Evolutionary conservation across 345 rosid species (phyloP).

Genomic region (Salix suchowensis): DNA sequence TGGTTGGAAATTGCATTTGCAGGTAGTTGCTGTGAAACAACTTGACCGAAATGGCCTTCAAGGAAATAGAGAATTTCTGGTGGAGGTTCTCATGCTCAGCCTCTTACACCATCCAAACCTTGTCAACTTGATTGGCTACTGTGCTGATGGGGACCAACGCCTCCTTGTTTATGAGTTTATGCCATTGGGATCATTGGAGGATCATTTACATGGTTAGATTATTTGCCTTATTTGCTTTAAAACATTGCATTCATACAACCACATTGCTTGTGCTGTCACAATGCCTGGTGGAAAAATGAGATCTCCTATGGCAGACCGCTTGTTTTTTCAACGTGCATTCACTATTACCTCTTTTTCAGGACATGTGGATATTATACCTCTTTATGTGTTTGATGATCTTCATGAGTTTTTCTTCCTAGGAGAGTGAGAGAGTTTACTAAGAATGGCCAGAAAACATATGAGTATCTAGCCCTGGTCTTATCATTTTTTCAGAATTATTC

Average conservation of each 20-base stretch:
- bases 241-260: background rate
- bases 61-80: constrained; percentile 97
- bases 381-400: background rate
- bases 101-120: constrained; percentile 92
- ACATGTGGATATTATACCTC: background rate
- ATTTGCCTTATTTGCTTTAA: background rate
- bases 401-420: background rate
- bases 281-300: background rate
- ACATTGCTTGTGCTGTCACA: background rate
- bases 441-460: background rate
- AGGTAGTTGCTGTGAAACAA: constrained; percentile 96
- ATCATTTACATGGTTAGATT: constrained; percentile 89
- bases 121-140: constrained; percentile 91
- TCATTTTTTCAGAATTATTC: background rate
- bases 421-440: background rate
- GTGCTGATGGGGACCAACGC: constrained; percentile 97
- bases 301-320: background rate
- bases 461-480: background rate
- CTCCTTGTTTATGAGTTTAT: constrained; percentile 94
- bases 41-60: constrained; percentile 91
- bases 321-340: background rate
- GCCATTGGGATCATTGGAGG: constrained; percentile 93
- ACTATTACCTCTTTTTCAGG: background rate
- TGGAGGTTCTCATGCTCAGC: constrained; percentile 97
- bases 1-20: constrained; percentile 24